Evolutionary conservation across 768 basidiomycete genomes (phyloP).

Genomic region (Amanita exitialis): DNA sequence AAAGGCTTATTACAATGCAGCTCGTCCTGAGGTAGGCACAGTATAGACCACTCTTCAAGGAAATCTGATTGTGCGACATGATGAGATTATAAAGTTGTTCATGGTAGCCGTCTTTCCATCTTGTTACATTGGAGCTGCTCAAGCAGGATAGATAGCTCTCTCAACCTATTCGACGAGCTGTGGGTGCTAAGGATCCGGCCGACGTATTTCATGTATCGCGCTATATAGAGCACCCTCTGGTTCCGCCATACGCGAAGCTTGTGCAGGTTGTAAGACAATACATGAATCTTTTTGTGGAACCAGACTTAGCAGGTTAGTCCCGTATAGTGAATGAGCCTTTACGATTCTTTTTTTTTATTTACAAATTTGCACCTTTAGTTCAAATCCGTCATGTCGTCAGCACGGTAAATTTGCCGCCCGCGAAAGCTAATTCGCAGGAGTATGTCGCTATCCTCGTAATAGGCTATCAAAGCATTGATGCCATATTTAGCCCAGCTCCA

Average conservation of each 20-base stretch:
- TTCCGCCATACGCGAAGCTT: slow-evolving; percentile 23
- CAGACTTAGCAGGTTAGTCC: slow-evolving; percentile 20
- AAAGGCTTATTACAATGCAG: slow-evolving; percentile 42
- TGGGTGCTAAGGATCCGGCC: slow-evolving; percentile 13
- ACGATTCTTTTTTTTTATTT: background rate
- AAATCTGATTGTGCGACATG: background rate
- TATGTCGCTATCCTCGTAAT: background rate
- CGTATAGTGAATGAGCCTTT: background rate
- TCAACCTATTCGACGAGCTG: slow-evolving; percentile 21
- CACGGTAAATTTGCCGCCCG: background rate
- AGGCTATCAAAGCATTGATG: background rate
- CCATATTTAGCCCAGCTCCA: background rate
- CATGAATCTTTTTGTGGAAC: slow-evolving; percentile 22
- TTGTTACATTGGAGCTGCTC: background rate
- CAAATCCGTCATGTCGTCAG: background rate
- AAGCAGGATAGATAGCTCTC: slow-evolving; percentile 24
- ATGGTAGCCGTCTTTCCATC: slow-evolving; percentile 21
- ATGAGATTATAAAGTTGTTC: slow-evolving; percentile 40
- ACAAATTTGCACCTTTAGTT: background rate
- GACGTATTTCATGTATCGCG: slow-evolving; percentile 20
- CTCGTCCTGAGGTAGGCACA: slow-evolving; percentile 33
- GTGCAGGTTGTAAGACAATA: slow-evolving; percentile 20
- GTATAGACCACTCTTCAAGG: background rate
- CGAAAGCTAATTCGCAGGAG: background rate
- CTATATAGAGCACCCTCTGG: slow-evolving; percentile 21